A percentile compares a stretch with the other conserved stretches of the same genome.
These are phyloP conservation scores for Xylaria digitata DNA, from an alignment of 2,329 filamentous ascomycete species.

Conservation along the genomic window DNA sequence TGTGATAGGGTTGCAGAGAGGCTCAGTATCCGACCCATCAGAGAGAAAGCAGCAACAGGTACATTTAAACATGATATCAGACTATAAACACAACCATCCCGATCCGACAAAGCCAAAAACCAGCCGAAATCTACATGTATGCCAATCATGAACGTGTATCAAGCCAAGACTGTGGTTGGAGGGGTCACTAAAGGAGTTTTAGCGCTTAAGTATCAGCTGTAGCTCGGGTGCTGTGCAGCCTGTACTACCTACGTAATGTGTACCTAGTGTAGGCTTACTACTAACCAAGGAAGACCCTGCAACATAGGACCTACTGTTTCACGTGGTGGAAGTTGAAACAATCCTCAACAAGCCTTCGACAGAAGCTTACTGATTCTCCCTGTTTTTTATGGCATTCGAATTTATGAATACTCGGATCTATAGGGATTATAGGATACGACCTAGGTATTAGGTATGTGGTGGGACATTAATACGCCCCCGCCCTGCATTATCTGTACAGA, in stretches of 20 bases:
- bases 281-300: slow-evolving; percentile 3
- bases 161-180: slow-evolving; percentile 22
- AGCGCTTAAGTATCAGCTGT: slow-evolving; percentile 19
- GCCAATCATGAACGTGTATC: slow-evolving; percentile 19
- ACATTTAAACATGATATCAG: slow-evolving; percentile 26
- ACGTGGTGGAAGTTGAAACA: too few species aligned
- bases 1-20: slow-evolving; percentile 14
- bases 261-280: too few species aligned
- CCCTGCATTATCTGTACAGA: too few species aligned
- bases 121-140: slow-evolving; percentile 11
- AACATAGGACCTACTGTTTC: too few species aligned
- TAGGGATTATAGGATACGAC: too few species aligned
- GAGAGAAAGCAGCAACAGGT: slow-evolving; percentile 33
- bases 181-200: slow-evolving; percentile 3
- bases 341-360: too few species aligned
- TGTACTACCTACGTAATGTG: too few species aligned
- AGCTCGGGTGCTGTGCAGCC: neutral
- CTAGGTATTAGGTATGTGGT: too few species aligned
- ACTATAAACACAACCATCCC: slow-evolving; percentile 12
- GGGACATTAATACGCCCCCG: too few species aligned
- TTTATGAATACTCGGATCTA: too few species aligned
- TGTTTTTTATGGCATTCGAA: too few species aligned
- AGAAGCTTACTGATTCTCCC: too few species aligned
- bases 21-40: slow-evolving; percentile 24
- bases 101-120: slow-evolving; percentile 13